Base-by-base conservation (phyloP, 139 green algal genomes). In the Haematococcus lacustris region DNA sequence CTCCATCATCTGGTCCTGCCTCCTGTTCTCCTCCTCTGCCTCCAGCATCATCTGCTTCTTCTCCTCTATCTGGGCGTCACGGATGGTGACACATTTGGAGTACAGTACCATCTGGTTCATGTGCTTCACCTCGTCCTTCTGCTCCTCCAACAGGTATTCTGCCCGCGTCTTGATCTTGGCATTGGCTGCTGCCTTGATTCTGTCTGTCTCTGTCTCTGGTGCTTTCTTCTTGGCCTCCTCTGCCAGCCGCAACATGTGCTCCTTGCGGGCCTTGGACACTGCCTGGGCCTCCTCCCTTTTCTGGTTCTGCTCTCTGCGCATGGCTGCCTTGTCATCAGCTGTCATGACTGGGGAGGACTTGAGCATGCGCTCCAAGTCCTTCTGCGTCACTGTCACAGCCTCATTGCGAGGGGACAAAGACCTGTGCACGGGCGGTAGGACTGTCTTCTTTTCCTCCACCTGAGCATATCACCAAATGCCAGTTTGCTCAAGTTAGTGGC, bases 61-160 rank as follows among this genome's bases (percentile, higher is more conserved):
- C 82, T 95, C 91, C 68, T 93, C 70, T 25, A 96, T 86, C 81
- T 96, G 90, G 21, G 81, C 80, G 75, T 96, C 90, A 2, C 92
- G 81, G 63, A 94, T 89, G 28, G 87, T 91, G 3, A 93, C 89
- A 71, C 90, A 96, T 76, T 94, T 93, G 71, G 83, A 83, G 83
- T 94, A 95, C 21, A 91, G 86, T 76, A 95, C 80, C 88, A 96
- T 97, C 73, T 91, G 79, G 78, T 95, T 97, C 92, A 97, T 97
- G 74, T 83, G 75, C 83, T 96, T 96, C 37, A 93, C 88, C 3
- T 93, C 85, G 6, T 91, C 87, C 76, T 92, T 75, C 80, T 94
- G 85, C 78, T 93, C 86, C 38, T 92, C 78, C 60, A 91, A 34
- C 40, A 87, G 67, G 30, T 85, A 65, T 13, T 82, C 60, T 17